Evolutionary conservation across 495 filamentous ascomycete species (phyloP).

Genomic region (Tuber melanosporum): DNA sequence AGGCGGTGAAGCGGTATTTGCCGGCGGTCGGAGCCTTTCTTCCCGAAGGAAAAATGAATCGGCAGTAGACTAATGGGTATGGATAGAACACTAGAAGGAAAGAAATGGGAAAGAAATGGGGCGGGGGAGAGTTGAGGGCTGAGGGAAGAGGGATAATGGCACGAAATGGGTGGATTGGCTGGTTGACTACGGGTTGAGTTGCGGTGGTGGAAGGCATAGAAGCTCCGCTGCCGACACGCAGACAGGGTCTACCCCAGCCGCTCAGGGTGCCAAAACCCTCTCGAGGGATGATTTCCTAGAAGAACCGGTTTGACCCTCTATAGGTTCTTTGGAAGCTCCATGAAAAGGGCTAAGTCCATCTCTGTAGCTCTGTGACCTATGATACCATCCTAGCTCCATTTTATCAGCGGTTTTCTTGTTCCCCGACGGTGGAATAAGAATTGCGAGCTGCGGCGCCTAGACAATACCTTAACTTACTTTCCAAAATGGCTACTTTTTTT

Average conservation of each 20-base stretch:
- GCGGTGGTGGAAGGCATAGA: background rate
- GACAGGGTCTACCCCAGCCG: background rate
- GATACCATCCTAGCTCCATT: background rate
- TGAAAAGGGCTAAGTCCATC: background rate
- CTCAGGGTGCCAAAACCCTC: background rate
- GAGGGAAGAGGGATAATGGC: background rate
- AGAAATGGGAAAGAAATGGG: background rate
- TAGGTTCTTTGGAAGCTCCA: background rate
- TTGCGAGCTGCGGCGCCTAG: background rate
- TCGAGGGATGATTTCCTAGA: slow-evolving; percentile 1
- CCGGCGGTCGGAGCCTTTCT: background rate
- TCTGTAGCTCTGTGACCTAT: background rate
- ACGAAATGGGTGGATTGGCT: background rate
- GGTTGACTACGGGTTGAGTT: background rate
- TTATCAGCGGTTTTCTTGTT: background rate
- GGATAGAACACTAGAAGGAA: background rate
- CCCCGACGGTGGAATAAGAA: background rate
- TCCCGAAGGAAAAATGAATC: background rate
- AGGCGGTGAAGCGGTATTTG: background rate
- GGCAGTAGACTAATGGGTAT: background rate
- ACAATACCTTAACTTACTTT: background rate
- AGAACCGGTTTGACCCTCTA: background rate
- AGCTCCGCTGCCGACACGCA: background rate
- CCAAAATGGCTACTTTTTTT: background rate
- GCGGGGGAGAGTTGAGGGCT: background rate